Evolutionary conservation across 176 grass and related monocot species (phyloP).

Genomic region (Tuctoria greenei): DNA sequence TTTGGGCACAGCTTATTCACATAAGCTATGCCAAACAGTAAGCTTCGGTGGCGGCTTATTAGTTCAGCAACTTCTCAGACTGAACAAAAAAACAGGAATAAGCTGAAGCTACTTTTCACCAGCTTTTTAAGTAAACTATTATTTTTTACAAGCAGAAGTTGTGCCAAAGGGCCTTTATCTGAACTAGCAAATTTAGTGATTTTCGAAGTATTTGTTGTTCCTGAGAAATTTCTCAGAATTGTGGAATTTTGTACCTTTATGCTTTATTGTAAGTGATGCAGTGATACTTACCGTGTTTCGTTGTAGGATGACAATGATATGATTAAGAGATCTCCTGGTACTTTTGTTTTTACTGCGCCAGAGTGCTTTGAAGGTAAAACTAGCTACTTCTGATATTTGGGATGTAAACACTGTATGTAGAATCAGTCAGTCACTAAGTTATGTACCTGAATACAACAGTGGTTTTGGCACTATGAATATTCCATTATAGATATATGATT

Average conservation of each 20-base stretch:
- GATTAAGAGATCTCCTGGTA: constrained; percentile 80
- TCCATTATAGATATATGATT: constrained; percentile 24
- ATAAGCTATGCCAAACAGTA: no score
- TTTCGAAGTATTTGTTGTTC: constrained; percentile 1
- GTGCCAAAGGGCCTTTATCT: no score
- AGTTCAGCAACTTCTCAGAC: no score
- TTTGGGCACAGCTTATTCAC: no score
- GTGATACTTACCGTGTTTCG: constrained; percentile 19
- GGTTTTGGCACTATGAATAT: neutral
- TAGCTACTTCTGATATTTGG: constrained; percentile 6
- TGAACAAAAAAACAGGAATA: no score
- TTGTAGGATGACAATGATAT: constrained; percentile 84
- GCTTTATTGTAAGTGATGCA: neutral
- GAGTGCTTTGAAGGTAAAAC: constrained; percentile 85
- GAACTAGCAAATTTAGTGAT: neutral
- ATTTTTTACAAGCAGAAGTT: no score
- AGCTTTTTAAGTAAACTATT: no score
- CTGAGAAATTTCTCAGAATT: neutral
- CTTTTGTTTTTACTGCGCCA: constrained; percentile 88
- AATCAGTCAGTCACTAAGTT: neutral
- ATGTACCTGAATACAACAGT: neutral
- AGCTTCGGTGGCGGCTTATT: no score
- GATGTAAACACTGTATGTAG: neutral
- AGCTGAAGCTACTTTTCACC: no score
- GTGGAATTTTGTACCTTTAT: neutral